phyloP scores from a whole-genome alignment of 371 early-diverging fungal genomes.

The Mortierella sp. region DNA sequence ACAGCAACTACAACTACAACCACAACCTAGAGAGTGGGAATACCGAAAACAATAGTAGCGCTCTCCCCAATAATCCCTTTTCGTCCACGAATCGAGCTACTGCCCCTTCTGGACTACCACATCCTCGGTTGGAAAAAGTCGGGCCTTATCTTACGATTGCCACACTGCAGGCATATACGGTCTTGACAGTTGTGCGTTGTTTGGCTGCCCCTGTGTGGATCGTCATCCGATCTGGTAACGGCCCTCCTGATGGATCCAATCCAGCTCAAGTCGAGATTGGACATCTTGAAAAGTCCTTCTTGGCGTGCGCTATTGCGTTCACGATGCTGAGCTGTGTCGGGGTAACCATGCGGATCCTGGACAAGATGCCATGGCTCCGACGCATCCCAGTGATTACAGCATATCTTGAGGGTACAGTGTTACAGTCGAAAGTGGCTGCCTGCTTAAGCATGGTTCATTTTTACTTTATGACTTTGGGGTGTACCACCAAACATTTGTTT shows the following conservation, averaged over 20 bases:
- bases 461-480: too few species aligned
- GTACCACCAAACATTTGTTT: too few species aligned
- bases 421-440: too few species aligned
- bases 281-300: slow-evolving; percentile 26
- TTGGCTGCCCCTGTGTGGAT: slow-evolving; percentile 48
- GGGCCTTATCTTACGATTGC: slow-evolving; percentile 30
- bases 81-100: neutral
- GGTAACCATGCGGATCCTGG: slow-evolving; percentile 43
- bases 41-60: neutral
- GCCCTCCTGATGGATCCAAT: slow-evolving; percentile 4
- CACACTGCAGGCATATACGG: slow-evolving; percentile 41
- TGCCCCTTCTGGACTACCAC: slow-evolving; percentile 3
- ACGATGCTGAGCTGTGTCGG: slow-evolving; percentile 44
- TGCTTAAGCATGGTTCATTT: too few species aligned
- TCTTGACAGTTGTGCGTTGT: slow-evolving; percentile 40
- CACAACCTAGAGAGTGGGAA: neutral
- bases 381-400: slow-evolving; percentile 32
- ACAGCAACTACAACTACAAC: slow-evolving; percentile 5
- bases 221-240: slow-evolving; percentile 14
- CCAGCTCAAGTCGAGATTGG: slow-evolving; percentile 1
- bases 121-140: slow-evolving; percentile 22
- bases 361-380: slow-evolving; percentile 29
- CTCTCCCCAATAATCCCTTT: neutral
- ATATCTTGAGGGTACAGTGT: slow-evolving; percentile 37
- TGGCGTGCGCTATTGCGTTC: slow-evolving; percentile 43